These are phyloP conservation scores for Tolypocladium guangdongense DNA, from an alignment of 2,329 filamentous ascomycete species.

Conservation along the genomic window DNA sequence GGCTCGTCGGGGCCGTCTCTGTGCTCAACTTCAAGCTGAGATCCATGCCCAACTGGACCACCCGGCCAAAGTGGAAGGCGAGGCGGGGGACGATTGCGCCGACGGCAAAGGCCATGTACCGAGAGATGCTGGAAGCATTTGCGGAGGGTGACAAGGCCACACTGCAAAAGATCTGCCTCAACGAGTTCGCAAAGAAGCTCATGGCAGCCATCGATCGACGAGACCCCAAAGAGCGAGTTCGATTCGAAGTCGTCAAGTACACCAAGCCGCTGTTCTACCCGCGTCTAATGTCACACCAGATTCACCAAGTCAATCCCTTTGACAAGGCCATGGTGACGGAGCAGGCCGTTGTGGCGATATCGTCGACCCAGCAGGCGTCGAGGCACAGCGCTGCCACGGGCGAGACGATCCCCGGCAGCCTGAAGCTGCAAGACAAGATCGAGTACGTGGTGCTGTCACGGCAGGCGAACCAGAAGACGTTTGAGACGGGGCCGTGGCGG, in stretches of 20 bases:
- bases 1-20: slow-evolving; percentile 20
- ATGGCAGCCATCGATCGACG: slow-evolving; percentile 42
- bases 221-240: slow-evolving; percentile 28
- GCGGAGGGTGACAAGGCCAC: slow-evolving; percentile 43
- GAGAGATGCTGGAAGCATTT: slow-evolving; percentile 49
- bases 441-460: slow-evolving; percentile 57
- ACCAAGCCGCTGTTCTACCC: slow-evolving; percentile 29
- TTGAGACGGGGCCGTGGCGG: slow-evolving; percentile 42
- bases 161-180: slow-evolving; percentile 42
- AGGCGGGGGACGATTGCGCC: slow-evolving; percentile 31
- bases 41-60: slow-evolving; percentile 33
- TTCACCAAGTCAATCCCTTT: slow-evolving; percentile 33
- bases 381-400: slow-evolving; percentile 27
- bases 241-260: slow-evolving; percentile 46
- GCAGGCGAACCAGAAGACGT: slow-evolving; percentile 32
- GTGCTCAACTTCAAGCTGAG: slow-evolving; percentile 28
- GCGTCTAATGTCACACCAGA: slow-evolving; percentile 43
- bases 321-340: slow-evolving; percentile 27
- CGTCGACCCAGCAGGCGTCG: slow-evolving; percentile 42
- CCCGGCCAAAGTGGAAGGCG: slow-evolving; percentile 32
- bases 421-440: slow-evolving; percentile 40
- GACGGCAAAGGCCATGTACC: slow-evolving; percentile 48
- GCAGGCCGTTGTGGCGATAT: slow-evolving; percentile 49
- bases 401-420: slow-evolving; percentile 31
- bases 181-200: slow-evolving; percentile 40